Percentiles rank a stretch among this genome's conserved stretches.
Conservation (phyloP, 2,329 filamentous ascomycete genomes). For the Madurella fahalii region DNA sequence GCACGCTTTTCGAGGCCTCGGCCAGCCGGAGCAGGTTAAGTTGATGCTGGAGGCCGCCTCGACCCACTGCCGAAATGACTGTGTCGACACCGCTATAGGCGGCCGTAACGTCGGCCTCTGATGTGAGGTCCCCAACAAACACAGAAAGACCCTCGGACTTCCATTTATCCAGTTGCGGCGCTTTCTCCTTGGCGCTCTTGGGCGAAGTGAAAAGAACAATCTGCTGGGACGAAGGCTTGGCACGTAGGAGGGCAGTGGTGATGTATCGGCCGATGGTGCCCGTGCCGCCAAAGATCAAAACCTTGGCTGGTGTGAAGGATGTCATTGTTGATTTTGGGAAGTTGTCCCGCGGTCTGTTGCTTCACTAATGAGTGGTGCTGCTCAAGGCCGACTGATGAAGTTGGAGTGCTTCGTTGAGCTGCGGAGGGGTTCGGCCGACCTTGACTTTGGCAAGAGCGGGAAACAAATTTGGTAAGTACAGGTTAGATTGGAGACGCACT, state of each 20-base stretch:
- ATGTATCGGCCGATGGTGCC: constrained; percentile 42
- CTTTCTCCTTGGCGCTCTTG: constrained; percentile 47
- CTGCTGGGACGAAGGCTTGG: constrained; percentile 33
- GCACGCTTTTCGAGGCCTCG: constrained; percentile 48
- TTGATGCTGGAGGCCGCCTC: constrained; percentile 58
- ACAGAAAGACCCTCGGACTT: constrained; percentile 49
- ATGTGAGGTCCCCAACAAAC: constrained; percentile 51
- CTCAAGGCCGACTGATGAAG: too few species aligned
- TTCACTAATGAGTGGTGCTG: not conserved
- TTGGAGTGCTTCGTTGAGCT: too few species aligned
- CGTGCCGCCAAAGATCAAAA: constrained; percentile 39
- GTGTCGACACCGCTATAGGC: constrained; percentile 61
- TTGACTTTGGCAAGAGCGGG: too few species aligned
- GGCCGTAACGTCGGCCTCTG: constrained; percentile 47
- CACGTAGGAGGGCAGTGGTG: constrained; percentile 34
- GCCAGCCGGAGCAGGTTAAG: constrained; percentile 59
- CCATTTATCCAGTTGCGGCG: constrained; percentile 39
- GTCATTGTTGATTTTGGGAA: constrained; percentile 10
- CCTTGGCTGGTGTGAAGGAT: constrained; percentile 25
- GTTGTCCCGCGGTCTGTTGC: not conserved
- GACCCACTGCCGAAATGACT: constrained; percentile 60
- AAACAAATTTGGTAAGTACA: too few species aligned
- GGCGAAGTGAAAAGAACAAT: constrained; percentile 42
- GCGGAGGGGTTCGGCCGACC: too few species aligned
- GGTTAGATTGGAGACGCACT: too few species aligned